Conservation (phyloP, 2,329 filamentous ascomycete genomes). For the Hypoxylon sp. region DNA sequence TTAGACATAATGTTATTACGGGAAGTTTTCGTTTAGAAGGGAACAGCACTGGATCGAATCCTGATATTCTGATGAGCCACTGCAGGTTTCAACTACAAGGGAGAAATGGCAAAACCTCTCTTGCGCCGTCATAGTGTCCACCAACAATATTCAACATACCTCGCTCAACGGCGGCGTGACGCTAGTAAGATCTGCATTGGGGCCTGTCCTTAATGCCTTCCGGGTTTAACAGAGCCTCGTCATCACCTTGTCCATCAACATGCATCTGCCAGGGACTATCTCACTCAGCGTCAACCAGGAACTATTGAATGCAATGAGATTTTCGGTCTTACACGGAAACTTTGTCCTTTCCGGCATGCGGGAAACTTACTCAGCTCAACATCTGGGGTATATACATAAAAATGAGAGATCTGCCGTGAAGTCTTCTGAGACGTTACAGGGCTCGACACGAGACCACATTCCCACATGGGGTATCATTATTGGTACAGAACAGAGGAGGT, state of each 20-base stretch:
- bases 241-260: not conserved
- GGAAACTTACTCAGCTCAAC: constrained; percentile 14
- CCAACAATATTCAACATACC: not conserved
- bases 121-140: not conserved
- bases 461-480: not conserved
- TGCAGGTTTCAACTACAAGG: not conserved
- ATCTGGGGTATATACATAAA: constrained; percentile 1
- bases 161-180: not conserved
- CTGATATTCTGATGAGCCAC: not conserved
- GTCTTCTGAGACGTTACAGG: constrained; percentile 14
- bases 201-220: not conserved
- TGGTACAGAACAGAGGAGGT: not conserved
- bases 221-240: not conserved
- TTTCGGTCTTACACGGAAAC: constrained; percentile 1
- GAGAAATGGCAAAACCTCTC: not conserved
- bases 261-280: not conserved
- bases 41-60: not conserved
- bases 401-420: not conserved
- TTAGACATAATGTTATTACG: not conserved
- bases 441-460: constrained; percentile 1
- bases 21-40: not conserved
- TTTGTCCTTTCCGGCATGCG: constrained; percentile 2
- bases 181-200: not conserved
- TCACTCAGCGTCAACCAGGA: not conserved
- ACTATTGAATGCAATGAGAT: not conserved